Evolutionary conservation across 2,329 filamentous ascomycete genomes (phyloP), one percentile per base, ranked within the genome.

Genomic region (Pestalotiopsis fici): DNA sequence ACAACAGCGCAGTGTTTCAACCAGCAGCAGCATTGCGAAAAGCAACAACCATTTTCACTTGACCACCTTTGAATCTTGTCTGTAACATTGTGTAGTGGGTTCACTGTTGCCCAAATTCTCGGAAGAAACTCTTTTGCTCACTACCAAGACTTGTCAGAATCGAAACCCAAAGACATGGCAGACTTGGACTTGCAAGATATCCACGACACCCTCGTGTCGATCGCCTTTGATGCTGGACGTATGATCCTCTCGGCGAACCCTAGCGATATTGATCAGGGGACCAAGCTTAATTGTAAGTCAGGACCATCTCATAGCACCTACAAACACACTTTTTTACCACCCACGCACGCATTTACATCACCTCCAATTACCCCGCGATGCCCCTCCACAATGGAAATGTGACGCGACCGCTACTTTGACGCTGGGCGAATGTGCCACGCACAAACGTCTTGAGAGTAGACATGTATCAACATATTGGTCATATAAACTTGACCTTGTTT

Each of bases 211-310:
- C 81, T 92, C 70, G 78, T 91, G 72, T 76, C 80, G 63, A 80
- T 91, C 66, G 90, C 89, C 75, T 85, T 87, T 69, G 86, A 87
- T 78, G 90, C 90, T n/a, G 90, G 90, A 71, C 78, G 80, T 66
- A 90, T 89, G 86, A 91, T 91, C 71, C 78, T 88, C 64, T 81
- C 82, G 1, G 89, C 90, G 39, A 88, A 89, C 70, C 88, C 88
- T 0, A 84, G 84, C 57, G 83, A 86, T 71, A 84, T 88, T 55
- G 82, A 83, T 64, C 85, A 83, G 15, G 88, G 83, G 61, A 90
- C 85, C 39, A 92, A 92, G 80, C 82, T 90, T 73, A 92, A 91
- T 76, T 90, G 89, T 90, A 77, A 69, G 79, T n/a, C 2, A 11
- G 31, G 31, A 35, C 31, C 7, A 35, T 35, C 31, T 35, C 31